phyloP scores from a whole-genome alignment of 2,329 filamentous ascomycete species.

The Colletotrichum costaricense region DNA sequence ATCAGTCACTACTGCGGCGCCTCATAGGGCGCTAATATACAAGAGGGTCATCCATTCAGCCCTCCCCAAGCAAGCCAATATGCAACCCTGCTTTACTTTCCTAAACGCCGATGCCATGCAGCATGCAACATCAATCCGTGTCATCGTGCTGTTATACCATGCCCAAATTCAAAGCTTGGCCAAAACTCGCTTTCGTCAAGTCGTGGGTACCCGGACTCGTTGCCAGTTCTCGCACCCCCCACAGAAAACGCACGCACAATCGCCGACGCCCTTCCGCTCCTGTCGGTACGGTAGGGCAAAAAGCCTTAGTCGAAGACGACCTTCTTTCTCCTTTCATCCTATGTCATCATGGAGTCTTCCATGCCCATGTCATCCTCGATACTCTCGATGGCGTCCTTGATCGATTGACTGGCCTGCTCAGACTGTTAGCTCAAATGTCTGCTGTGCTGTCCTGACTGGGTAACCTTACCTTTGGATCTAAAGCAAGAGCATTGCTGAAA shows the following conservation, averaged over 20 bases:
- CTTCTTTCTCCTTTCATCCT: constrained; percentile 40
- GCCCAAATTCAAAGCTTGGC: constrained; percentile 23
- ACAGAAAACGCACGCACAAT: constrained; percentile 11
- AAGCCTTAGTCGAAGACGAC: not conserved
- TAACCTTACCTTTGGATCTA: constrained; percentile 90
- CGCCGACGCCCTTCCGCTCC: not conserved
- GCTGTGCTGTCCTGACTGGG: constrained; percentile 8
- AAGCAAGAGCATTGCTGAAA: constrained; percentile 92
- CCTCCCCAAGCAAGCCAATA: constrained; percentile 33
- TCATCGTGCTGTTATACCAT: constrained; percentile 34
- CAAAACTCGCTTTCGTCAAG: constrained; percentile 19
- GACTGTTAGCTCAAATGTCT: constrained; percentile 24
- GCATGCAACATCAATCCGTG: constrained; percentile 38
- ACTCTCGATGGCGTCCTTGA: constrained; percentile 96
- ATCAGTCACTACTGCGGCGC: not conserved
- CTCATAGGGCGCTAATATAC: constrained; percentile 19
- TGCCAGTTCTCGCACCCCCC: constrained; percentile 14
- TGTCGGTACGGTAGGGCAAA: not conserved
- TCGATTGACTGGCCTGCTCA: constrained; percentile 84
- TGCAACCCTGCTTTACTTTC: constrained; percentile 34
- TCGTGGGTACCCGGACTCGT: constrained; percentile 20
- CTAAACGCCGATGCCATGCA: constrained; percentile 50
- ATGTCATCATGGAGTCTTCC: constrained; percentile 73
- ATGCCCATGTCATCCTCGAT: constrained; percentile 84
- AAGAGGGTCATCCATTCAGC: constrained; percentile 10